phyloP scores from a whole-genome alignment of 306 rosid genomes.

The Echinosophora koreensis region DNA sequence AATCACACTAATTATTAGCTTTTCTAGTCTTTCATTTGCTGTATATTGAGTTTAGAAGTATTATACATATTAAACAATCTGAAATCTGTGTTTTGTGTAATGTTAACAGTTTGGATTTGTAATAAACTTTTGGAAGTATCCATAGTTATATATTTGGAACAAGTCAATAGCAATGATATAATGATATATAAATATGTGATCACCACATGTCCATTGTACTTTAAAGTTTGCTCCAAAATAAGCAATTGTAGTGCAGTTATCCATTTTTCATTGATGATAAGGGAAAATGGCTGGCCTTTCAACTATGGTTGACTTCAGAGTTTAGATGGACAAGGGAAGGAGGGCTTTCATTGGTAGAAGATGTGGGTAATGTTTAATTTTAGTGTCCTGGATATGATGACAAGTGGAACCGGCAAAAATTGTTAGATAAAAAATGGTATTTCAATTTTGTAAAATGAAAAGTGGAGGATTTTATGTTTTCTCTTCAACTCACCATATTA shows the following conservation, averaged over 20 bases:
- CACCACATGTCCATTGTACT: background rate
- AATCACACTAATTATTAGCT: conserved; percentile 45
- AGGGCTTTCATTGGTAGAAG: background rate
- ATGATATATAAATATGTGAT: background rate
- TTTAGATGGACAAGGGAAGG: conserved; percentile 9
- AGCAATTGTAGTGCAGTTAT: background rate
- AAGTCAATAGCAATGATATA: conserved; percentile 15
- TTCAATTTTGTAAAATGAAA: conserved; percentile 21
- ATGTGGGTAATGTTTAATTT: background rate
- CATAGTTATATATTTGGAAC: conserved; percentile 13
- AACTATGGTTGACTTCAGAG: conserved; percentile 23
- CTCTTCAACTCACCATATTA: background rate
- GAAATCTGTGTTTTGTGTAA: background rate
- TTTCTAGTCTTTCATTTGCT: conserved; percentile 19
- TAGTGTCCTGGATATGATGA: conserved; percentile 11
- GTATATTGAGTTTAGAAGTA: conserved; percentile 19
- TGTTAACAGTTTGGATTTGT: conserved; percentile 41
- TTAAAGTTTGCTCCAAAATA: background rate
- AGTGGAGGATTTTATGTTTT: background rate
- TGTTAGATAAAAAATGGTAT: background rate
- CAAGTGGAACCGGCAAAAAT: background rate
- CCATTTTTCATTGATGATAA: conserved; percentile 11
- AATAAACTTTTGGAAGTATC: conserved; percentile 15
- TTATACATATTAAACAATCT: background rate
- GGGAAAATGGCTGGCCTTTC: background rate